A percentile compares a stretch with the other conserved stretches of the same genome.
Evolutionary conservation across 73 alveolate species (phyloP).

Genomic region (Uronychia binucleata): DNA sequence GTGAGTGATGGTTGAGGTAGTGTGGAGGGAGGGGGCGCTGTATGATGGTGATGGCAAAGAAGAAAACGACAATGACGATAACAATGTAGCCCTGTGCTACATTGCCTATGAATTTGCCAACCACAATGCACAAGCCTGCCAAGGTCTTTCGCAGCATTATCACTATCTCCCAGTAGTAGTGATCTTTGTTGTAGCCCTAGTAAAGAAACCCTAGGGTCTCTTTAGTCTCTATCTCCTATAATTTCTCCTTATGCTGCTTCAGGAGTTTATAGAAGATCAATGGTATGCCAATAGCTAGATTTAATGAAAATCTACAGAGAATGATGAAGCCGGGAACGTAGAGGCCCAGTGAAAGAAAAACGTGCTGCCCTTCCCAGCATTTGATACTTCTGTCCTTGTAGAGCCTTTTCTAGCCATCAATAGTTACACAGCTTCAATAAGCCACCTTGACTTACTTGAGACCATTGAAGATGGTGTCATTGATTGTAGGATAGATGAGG

Average conservation of each 20-base stretch:
- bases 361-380: background rate
- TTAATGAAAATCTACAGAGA: no score
- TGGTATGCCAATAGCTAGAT: constrained; percentile 27
- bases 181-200: constrained; percentile 18
- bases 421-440: background rate
- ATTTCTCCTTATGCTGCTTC: background rate
- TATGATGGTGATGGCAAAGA: no score
- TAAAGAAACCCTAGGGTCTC: constrained; percentile 37
- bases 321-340: constrained; percentile 18
- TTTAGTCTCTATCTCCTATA: constrained; percentile 2
- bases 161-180: constrained; percentile 47
- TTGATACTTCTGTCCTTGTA: background rate
- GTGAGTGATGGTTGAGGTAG: no score
- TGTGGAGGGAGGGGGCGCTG: no score
- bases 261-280: background rate
- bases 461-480: background rate
- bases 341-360: constrained; percentile 4
- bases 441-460: background rate
- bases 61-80: no score
- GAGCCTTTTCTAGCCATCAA: background rate
- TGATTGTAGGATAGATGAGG: constrained; percentile 14
- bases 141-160: constrained; percentile 33
- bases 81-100: background rate
- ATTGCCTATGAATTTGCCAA: background rate
- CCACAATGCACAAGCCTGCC: background rate